These are phyloP conservation scores for Amylocystis lapponica DNA, from an alignment of 768 basidiomycete genomes.

Conservation along the genomic window DNA sequence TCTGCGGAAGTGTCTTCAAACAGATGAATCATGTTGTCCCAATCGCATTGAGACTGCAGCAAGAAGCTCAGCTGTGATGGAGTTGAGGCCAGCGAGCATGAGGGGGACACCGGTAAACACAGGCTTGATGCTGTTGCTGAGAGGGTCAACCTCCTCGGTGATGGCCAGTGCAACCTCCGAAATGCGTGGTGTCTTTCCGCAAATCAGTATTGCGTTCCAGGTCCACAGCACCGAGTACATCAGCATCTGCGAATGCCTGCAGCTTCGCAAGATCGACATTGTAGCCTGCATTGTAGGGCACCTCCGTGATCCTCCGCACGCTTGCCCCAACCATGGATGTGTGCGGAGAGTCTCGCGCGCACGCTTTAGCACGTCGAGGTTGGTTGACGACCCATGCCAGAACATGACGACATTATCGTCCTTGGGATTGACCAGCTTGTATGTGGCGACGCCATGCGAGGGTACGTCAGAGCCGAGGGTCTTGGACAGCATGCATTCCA, in stretches of 20 bases:
- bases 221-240: slow-evolving; percentile 7
- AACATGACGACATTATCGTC: slow-evolving; percentile 24
- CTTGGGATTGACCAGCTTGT: slow-evolving; percentile 25
- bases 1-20: too few species aligned
- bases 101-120: slow-evolving; percentile 18
- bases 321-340: slow-evolving; percentile 19
- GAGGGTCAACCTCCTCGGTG: slow-evolving; percentile 15
- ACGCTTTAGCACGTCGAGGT: slow-evolving; percentile 19
- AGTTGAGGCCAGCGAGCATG: slow-evolving; percentile 5
- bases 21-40: too few species aligned
- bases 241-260: slow-evolving; percentile 21
- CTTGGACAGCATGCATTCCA: slow-evolving; percentile 21
- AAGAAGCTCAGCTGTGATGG: slow-evolving; percentile 2
- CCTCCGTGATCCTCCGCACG: slow-evolving; percentile 20
- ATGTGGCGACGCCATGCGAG: slow-evolving; percentile 15
- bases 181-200: slow-evolving; percentile 5
- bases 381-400: slow-evolving; percentile 11
- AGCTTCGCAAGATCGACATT: slow-evolving; percentile 24
- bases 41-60: too few species aligned
- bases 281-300: slow-evolving; percentile 28
- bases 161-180: slow-evolving; percentile 17
- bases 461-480: slow-evolving; percentile 13
- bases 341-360: slow-evolving; percentile 17
- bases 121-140: slow-evolving; percentile 17
- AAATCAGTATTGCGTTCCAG: slow-evolving; percentile 11